Base-by-base conservation (phyloP, 2,329 filamentous ascomycete species). In the Aspergillus fumigatus region DNA sequence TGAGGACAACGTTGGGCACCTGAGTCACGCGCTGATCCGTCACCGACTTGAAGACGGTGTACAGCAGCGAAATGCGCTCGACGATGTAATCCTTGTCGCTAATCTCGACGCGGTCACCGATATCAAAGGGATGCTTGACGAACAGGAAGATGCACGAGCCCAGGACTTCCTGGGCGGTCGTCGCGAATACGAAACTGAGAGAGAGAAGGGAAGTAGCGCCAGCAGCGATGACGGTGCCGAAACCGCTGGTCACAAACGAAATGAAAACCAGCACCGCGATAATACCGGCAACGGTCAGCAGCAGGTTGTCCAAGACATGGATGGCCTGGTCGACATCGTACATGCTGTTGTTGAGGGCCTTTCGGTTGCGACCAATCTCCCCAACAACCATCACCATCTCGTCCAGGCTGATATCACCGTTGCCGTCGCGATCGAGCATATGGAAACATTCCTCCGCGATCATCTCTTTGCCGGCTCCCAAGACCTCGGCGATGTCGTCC, bases 91-190 rank as follows among this genome's bases (percentile, higher is more conserved):
- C 82, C 62, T 87, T 82, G 14, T 73, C 73, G 52, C 72, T 77
- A 61, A 97, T 88, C 66, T 97, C 92, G 47, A 97, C 90, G 26
- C 94, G 88, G 72, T 99, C 94, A 59, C 93, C 92, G 23, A 97
- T 92, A 71, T 99, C 94, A 72, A 89, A 97, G 0, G 94, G 93
- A 72, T 99, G 94, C 80, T 99, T 99, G 79, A 97, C 91, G 68
- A 99, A 99, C 1, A 99, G 79, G 79, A 99, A 99, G 68, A 99
- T 96, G 79, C 93, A 97, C 40, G 92, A 97, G 68, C 93, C 93
- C n/a, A 99, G 84, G 61, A 99, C 89, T 74, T 99, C 94, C 75
- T 97, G 92, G 3, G 88, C 88, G 1, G 92, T 97, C 55, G 88
- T 88, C 25, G 92, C 88, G 73, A 99, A 97, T 65, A 97, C 88